phyloP scores from a whole-genome alignment of 1,284 basidiomycete genomes.

The Ceratobasidium sp. region DNA sequence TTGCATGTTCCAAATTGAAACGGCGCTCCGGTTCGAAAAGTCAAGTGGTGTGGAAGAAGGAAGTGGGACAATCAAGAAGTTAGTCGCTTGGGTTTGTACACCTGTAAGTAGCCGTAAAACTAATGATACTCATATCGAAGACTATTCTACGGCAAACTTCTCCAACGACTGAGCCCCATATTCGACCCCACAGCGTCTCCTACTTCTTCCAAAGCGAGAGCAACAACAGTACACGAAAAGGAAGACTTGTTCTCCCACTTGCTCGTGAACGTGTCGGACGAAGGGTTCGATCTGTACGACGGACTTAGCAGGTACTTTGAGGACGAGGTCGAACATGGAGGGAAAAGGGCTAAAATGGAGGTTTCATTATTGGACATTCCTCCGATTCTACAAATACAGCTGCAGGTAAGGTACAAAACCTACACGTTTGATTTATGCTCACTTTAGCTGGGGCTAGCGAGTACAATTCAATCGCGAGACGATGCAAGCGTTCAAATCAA shows the following conservation, averaged over 20 bases:
- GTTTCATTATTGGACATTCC: constrained; percentile 87
- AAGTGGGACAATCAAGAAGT: constrained; percentile 68
- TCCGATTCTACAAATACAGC: constrained; percentile 91
- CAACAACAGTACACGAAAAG: constrained; percentile 75
- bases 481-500: constrained; percentile 90
- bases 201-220: constrained; percentile 48
- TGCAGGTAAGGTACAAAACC: constrained; percentile 59
- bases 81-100: constrained; percentile 39
- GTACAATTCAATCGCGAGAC: constrained; percentile 96
- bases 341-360: constrained; percentile 85
- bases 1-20: constrained; percentile 97
- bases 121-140: constrained; percentile 52
- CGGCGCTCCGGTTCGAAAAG: constrained; percentile 78
- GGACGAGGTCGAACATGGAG: constrained; percentile 88
- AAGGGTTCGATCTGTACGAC: constrained; percentile 91
- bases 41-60: constrained; percentile 50
- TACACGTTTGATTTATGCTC: not conserved
- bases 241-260: constrained; percentile 93
- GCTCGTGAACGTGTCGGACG: constrained; percentile 86
- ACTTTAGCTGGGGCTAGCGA: constrained; percentile 59
- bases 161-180: constrained; percentile 70
- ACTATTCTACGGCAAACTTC: constrained; percentile 86
- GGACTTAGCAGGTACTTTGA: constrained; percentile 92
- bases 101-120: constrained; percentile 15
- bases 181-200: constrained; percentile 51